Conservation (phyloP, 345 rosid species). For the Sisymbrium altissimum region DNA sequence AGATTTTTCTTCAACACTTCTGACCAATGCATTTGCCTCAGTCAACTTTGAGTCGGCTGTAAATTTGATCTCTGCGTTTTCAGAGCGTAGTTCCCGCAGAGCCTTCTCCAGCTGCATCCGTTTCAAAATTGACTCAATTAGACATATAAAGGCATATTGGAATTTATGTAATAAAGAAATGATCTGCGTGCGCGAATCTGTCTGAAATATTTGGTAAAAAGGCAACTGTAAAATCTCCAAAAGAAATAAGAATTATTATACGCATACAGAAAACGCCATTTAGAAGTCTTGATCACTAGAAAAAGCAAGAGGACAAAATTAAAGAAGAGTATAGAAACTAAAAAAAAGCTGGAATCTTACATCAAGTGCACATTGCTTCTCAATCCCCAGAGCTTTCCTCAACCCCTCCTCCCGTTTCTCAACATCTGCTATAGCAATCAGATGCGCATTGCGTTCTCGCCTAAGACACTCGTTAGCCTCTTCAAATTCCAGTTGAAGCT, state of each 20-base stretch:
- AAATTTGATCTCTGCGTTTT: constrained; percentile 84
- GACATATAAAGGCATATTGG: background rate
- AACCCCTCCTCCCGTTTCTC: constrained; percentile 81
- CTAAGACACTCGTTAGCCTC: constrained; percentile 63
- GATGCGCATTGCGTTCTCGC: constrained; percentile 73
- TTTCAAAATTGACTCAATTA: background rate
- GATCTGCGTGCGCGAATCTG: too few species aligned
- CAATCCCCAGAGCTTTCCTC: constrained; percentile 87
- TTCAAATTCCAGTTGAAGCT: constrained; percentile 49
- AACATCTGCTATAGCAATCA: constrained; percentile 63
- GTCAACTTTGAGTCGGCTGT: constrained; percentile 86
- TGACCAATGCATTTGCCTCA: constrained; percentile 80
- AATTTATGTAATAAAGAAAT: too few species aligned
- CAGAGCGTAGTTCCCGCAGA: constrained; percentile 78
- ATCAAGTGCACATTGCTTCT: constrained; percentile 87
- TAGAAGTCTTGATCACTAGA: background rate
- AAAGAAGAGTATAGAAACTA: background rate
- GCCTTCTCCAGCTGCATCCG: constrained; percentile 77
- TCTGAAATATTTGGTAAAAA: background rate
- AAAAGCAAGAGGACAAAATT: background rate
- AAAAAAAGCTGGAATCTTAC: constrained; percentile 43
- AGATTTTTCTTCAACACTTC: constrained; percentile 78
- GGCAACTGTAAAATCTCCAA: background rate
- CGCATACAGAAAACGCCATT: too few species aligned
- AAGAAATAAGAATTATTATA: too few species aligned